phyloP scores from a whole-genome alignment of 257 asterid species.

The Fraxinus quadrangulata region DNA sequence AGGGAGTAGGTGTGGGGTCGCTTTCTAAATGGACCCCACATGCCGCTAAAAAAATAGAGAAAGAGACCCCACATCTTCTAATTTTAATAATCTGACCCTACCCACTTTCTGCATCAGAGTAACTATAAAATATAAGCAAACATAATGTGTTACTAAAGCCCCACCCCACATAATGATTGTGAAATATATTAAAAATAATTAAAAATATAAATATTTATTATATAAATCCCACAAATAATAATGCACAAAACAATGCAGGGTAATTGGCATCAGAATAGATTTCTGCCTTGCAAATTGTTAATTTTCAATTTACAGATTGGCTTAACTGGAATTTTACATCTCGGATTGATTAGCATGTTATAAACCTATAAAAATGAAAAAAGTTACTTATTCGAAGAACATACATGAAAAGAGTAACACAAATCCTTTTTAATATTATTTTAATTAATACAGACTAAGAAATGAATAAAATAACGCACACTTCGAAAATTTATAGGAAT shows the following conservation, averaged over 20 bases:
- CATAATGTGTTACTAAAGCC: constrained; percentile 30
- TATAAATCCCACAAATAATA: not conserved
- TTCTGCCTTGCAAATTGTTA: too few relatives aligned
- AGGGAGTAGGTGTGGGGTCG: constrained; percentile 44
- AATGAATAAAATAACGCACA: too few relatives aligned
- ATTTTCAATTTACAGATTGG: not conserved
- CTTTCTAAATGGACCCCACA: constrained; percentile 45
- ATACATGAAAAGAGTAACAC: not conserved
- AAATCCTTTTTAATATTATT: too few relatives aligned
- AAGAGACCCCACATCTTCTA: constrained; percentile 39
- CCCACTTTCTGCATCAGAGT: constrained; percentile 14
- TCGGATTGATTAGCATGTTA: constrained; percentile 16
- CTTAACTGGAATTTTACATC: not conserved
- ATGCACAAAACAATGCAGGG: not conserved
- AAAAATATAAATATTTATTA: not conserved
- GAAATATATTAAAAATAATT: not conserved
- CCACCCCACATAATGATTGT: constrained; percentile 48
- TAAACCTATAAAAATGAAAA: not conserved
- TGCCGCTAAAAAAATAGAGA: constrained; percentile 12
- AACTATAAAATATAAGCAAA: constrained; percentile 11
- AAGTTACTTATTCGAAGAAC: too few relatives aligned
- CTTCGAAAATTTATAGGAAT: too few relatives aligned
- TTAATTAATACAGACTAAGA: too few relatives aligned
- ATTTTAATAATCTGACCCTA: constrained; percentile 27
- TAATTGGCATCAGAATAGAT: too few relatives aligned